Base-by-base conservation (phyloP, 306 rosid genomes). In the Citrullus colocynthis region DNA sequence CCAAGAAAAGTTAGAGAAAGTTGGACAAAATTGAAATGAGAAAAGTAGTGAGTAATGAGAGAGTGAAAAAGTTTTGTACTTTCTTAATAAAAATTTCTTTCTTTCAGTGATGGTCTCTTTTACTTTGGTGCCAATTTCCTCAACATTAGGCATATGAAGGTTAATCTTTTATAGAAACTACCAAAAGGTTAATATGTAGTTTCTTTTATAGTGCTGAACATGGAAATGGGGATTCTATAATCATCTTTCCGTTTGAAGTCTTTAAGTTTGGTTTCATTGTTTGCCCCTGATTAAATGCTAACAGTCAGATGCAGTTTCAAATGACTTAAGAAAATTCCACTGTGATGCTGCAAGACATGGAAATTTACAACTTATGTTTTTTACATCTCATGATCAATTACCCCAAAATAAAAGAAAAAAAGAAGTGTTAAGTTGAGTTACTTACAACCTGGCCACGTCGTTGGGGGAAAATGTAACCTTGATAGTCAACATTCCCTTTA, bases 381-480 rank as follows among this genome's bases (percentile, higher is more conserved):
- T 69, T 15, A 30, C 76, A 13, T 6, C 21, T 71, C 58, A 48
- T 14, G 20, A 71, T 48, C 59, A 71, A 24, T 9, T 41, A 71
- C 37, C 73, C 51, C 4, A 48, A 48, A 48, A 37, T 9, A 70
- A 36, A n/a, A 30, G 79, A 64, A 7, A 37, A 0, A 9, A 24
- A 24, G 1, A 24, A 24, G 9, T 21, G 4, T 56, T 51, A 37
- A 41, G 71, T 83, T 67, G 64, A 73, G 75, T 58, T 54, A 87
- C 98, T 92, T 82, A 94, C 98, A 76, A 45, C 66, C 80, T 92
- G 76, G 62, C 97, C 96, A 20, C 93, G 90, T 64, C 85, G 80
- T 28, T 92, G 92, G 52, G 98, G 98, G 15, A 89, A 90, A 70
- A 95, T 89, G 74, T 95, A 92, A 80, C 98, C 98, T 90, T 91